phyloP scores from a whole-genome alignment of 2,329 filamentous ascomycete species.

The Botrytis galanthina region DNA sequence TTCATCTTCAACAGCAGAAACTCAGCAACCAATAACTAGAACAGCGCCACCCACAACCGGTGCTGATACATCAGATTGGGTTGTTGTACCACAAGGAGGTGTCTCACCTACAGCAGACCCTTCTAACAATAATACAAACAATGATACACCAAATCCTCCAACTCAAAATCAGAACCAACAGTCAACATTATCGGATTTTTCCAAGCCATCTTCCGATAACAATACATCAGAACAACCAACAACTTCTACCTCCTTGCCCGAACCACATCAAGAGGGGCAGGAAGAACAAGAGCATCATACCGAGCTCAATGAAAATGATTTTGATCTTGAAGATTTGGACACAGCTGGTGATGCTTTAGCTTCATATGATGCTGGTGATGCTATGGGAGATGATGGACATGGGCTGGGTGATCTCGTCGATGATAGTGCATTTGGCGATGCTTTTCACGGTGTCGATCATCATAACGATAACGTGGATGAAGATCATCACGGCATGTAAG shows the following conservation, averaged over 20 bases:
- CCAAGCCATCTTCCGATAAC: constrained; percentile 7
- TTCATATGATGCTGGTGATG: constrained; percentile 57
- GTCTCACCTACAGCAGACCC: constrained; percentile 40
- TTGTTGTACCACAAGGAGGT: constrained; percentile 67
- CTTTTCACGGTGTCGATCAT: constrained; percentile 63
- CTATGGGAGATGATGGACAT: constrained; percentile 46
- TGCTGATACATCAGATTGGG: constrained; percentile 65
- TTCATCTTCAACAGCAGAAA: constrained; percentile 9
- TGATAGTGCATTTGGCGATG: constrained; percentile 80
- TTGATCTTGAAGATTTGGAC: constrained; percentile 64
- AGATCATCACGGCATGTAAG: constrained; percentile 24
- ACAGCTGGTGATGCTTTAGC: constrained; percentile 70
- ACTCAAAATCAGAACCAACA: neutral
- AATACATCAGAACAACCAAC: constrained; percentile 15
- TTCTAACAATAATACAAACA: constrained; percentile 14
- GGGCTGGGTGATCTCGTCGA: constrained; percentile 63
- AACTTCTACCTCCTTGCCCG: constrained; percentile 7
- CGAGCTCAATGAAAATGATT: constrained; percentile 53
- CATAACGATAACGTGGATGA: constrained; percentile 26
- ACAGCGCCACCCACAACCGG: constrained; percentile 33
- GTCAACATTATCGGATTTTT: neutral
- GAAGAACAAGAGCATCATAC: constrained; percentile 34
- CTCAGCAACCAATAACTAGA: constrained; percentile 22
- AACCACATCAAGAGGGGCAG: constrained; percentile 21
- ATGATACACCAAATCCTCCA: neutral